Evolutionary conservation across 352 stramenopile species (phyloP), one percentile per base, ranked within the genome.

Genomic region (Phytophthora quininea): DNA sequence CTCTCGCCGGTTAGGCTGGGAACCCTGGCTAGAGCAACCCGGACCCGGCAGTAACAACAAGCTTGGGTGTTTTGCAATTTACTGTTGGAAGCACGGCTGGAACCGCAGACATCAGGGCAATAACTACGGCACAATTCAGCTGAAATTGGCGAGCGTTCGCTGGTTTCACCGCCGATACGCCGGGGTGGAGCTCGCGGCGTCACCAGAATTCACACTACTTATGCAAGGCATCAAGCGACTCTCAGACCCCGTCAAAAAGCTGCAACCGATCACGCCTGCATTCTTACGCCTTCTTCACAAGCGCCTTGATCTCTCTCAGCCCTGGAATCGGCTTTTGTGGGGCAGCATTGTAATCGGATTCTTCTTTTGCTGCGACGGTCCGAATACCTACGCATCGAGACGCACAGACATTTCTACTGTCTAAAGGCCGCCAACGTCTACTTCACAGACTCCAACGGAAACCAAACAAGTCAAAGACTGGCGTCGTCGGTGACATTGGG

Each of bases 351-450:
- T 76, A 3, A 54, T 76, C 29, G 58, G 29, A 30, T 69, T 52
- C 48, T 76, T 73, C 54, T 72, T 76, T 45, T 69, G 0, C 29
- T 73, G 0, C 47, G 63, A 0, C n/a, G 57, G 0, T 65, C 63
- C 1, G 69, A 76, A 58, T 72, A 64, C 30, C 46, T 72, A 2
- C 24, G 12, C 48, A 51, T 59, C 12, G 49, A 33, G 2, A 24
- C 3, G 9, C 27, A 49, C 30, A 38, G 46, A 2, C 31, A 54
- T 14, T 58, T 57, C 12, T 76, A 64, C 33, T 73, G 61, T 11
- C 32, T 74, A 1, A 48, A 64, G n/a, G 19, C 30, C n/a, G 2
- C 5, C 1, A 60, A 55, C 52, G 40, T 47, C 5, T 47, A 24
- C 40, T 47, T 47, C 40, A n/a, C 40, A 24, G 40, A 47, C 35